These are phyloP conservation scores for Pseudogymnoascus sp. DNA, from an alignment of 2,329 filamentous ascomycete species.

Conservation along the genomic window DNA sequence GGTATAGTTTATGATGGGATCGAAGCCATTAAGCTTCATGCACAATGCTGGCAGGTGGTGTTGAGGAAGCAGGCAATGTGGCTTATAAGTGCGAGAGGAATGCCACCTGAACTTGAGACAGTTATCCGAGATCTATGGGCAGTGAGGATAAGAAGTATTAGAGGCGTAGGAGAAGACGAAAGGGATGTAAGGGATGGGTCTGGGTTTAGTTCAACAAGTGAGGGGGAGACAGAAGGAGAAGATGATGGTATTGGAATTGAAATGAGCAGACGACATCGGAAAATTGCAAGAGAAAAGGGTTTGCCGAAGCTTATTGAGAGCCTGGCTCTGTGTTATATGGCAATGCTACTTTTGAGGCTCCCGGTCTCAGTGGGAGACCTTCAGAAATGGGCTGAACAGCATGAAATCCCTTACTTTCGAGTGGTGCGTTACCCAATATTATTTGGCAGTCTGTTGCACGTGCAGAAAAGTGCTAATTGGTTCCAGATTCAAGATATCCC, in stretches of 20 bases:
- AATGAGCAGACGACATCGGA: slow-evolving; percentile 21
- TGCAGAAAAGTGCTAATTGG: neutral
- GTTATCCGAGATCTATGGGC: slow-evolving; percentile 82
- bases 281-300: slow-evolving; percentile 22
- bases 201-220: slow-evolving; percentile 22
- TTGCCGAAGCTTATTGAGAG: slow-evolving; percentile 66
- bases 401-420: slow-evolving; percentile 63
- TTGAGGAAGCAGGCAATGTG: slow-evolving; percentile 73
- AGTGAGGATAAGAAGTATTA: slow-evolving; percentile 35
- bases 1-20: slow-evolving; percentile 54
- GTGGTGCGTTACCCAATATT: slow-evolving; percentile 41
- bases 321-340: slow-evolving; percentile 72
- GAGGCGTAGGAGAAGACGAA: slow-evolving; percentile 26
- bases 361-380: slow-evolving; percentile 71
- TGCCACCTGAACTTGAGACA: slow-evolving; percentile 67
- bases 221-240: slow-evolving; percentile 13
- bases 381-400: slow-evolving; percentile 55
- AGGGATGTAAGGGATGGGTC: slow-evolving; percentile 22
- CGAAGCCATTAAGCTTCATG: slow-evolving; percentile 66
- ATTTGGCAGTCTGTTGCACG: neutral
- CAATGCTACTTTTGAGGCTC: slow-evolving; percentile 63
- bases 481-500: slow-evolving; percentile 49
- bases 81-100: slow-evolving; percentile 47
- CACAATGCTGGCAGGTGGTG: slow-evolving; percentile 78
- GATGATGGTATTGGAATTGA: slow-evolving; percentile 24